These are phyloP conservation scores for Dactylella cylindrospora DNA, from an alignment of 2,329 filamentous ascomycete species.

Conservation along the genomic window DNA sequence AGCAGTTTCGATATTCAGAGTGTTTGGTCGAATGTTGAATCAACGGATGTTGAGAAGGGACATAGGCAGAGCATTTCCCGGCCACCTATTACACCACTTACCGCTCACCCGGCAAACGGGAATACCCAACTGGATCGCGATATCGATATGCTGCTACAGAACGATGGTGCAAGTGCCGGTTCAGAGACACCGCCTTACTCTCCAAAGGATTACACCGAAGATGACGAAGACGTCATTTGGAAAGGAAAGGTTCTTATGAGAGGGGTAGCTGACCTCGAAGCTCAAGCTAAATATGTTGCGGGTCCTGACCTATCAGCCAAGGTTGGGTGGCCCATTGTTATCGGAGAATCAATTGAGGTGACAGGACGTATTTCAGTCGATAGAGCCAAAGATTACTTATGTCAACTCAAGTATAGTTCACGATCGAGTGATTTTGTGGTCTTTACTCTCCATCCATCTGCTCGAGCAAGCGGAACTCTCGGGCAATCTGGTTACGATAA, in stretches of 20 bases:
- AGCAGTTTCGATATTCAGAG: conserved; percentile 77
- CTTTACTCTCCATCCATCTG: conserved; percentile 64
- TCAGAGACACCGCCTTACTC: conserved; percentile 81
- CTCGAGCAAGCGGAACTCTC: conserved; percentile 60
- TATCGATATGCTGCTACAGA: conserved; percentile 82
- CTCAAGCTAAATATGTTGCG: conserved; percentile 77
- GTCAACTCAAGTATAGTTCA: conserved; percentile 76
- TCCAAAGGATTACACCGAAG: conserved; percentile 65
- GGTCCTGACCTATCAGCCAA: conserved; percentile 73
- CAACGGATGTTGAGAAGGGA: conserved; percentile 62
- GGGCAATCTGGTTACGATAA: conserved; percentile 67
- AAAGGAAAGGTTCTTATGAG: conserved; percentile 74
- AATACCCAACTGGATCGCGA: conserved; percentile 73
- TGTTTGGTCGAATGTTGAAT: conserved; percentile 80
- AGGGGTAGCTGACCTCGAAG: conserved; percentile 71
- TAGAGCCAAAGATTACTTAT: conserved; percentile 87
- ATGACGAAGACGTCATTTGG: conserved; percentile 74
- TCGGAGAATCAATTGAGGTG: conserved; percentile 70
- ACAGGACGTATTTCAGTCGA: conserved; percentile 78
- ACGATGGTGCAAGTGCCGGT: conserved; percentile 61
- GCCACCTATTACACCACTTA: conserved; percentile 58
- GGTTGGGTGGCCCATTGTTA: conserved; percentile 72
- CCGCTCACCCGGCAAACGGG: conserved; percentile 57
- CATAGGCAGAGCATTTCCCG: conserved; percentile 55
- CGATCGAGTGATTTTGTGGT: conserved; percentile 78